Evolutionary conservation across 148 eudicot species (phyloP).

Genomic region (Arbutus unedo): DNA sequence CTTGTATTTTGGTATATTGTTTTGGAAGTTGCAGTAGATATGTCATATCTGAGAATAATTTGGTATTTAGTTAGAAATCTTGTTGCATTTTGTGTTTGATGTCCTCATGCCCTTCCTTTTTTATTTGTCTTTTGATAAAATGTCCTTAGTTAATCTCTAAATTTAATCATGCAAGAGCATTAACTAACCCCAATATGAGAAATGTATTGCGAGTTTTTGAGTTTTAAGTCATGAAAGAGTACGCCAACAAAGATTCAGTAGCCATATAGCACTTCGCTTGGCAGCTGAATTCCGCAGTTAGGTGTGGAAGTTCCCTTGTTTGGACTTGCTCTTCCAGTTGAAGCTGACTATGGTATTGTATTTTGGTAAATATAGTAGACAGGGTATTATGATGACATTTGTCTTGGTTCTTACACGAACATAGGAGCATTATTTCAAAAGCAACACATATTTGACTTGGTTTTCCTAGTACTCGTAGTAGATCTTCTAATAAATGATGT

Average conservation of each 20-base stretch:
- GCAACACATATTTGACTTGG: background rate
- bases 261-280: background rate
- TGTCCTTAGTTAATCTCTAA: background rate
- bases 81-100: background rate
- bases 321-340: background rate
- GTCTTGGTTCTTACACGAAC: background rate
- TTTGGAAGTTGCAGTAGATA: constrained; percentile 3
- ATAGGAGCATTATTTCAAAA: background rate
- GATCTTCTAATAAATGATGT: background rate
- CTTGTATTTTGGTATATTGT: constrained; percentile 6
- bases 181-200: background rate
- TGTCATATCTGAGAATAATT: background rate
- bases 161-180: background rate
- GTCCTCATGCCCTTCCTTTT: background rate
- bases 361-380: background rate
- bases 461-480: background rate
- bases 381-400: background rate
- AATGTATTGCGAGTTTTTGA: background rate
- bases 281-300: background rate
- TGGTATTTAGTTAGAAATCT: background rate
- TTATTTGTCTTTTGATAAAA: background rate
- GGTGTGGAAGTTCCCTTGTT: background rate
- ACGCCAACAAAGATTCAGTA: background rate
- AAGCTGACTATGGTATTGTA: background rate
- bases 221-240: background rate